These are phyloP conservation scores for Scutellaria baicalensis DNA, from an alignment of 257 asterid species.

Conservation along the genomic window DNA sequence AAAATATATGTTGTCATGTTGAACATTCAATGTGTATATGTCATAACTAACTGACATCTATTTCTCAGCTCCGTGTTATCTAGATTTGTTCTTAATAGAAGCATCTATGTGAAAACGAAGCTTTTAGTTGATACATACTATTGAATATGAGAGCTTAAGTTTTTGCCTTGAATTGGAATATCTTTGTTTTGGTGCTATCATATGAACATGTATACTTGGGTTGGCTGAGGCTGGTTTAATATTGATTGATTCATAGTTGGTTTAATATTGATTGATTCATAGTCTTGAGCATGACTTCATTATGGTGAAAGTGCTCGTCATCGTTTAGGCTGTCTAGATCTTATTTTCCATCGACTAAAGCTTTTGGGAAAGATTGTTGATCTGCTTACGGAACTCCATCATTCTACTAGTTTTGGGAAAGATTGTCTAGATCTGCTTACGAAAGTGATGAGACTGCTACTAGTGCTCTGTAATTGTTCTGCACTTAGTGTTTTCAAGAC, in stretches of 20 bases:
- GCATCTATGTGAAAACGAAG: background rate
- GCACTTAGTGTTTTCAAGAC: background rate
- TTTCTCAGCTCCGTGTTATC: background rate
- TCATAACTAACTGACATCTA: background rate
- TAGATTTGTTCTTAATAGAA: background rate
- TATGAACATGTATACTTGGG: background rate
- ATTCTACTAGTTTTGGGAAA: background rate
- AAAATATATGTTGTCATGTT: constrained; percentile 2
- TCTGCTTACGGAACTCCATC: too few species aligned
- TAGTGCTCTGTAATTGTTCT: background rate
- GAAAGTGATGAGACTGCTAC: background rate
- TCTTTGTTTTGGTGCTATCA: background rate
- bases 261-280: too few species aligned
- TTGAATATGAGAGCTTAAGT: background rate
- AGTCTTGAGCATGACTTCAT: too few species aligned
- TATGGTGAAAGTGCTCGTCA: too few species aligned
- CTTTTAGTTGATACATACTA: background rate
- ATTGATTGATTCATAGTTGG: too few species aligned
- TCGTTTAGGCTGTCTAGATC: too few species aligned
- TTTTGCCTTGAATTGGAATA: background rate
- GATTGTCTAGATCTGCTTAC: background rate
- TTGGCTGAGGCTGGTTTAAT: too few species aligned
- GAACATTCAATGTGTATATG: background rate
- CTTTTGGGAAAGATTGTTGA: too few species aligned
- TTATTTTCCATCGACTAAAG: too few species aligned